Evolutionary conservation across 2,329 filamentous ascomycete species (phyloP), one percentile per base, ranked within the genome.

Genomic region (Cladophialophora exuberans): DNA sequence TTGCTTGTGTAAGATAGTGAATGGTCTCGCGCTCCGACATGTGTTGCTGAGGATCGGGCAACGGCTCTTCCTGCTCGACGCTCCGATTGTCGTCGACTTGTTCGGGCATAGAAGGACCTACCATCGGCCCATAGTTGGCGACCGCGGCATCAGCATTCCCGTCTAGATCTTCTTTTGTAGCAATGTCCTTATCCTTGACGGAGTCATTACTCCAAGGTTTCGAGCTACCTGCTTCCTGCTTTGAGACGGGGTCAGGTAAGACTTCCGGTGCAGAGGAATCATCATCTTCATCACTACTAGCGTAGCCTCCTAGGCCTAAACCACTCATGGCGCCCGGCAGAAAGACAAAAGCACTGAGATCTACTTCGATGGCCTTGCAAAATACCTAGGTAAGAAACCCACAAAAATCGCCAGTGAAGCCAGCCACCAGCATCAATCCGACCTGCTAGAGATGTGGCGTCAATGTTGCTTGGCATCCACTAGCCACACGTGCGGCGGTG

Each of bases 1-100:
- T 68, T 49, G 77, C 69, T n/a, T 79, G 66, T 11, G 83, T 86
- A 52, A 86, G 73, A 61, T 81, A 79, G 56, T 80, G 81, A 13
- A 84, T 71, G 17, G 79, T 67, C 36, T 76, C 61, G 17, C 56
- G 60, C 44, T 63, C 60, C n/a, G 63, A 59, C 52, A 64, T 61
- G 28, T 44, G 30, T 42, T 56, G 51, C 38, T 44, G 44, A 33
- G 35, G 31, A 30, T 48, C 41, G 9, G 26, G 11, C 10, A 48
- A 33, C 15, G 41, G 28, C 7, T 54, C 51, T 42, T 59, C 44
- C 18, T 45, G 31, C n/a, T 54, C 38, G 10, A 57, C 45, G 26
- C 18, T 6, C 3, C 41, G 22, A n/a, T 41, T 43, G 13, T 45
- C 50, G 46, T n/a, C 18, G 4, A 30, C 55, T 36, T 55, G 47